Conservation (phyloP, 2,329 filamentous ascomycete genomes). For the Colletotrichum sp. region DNA sequence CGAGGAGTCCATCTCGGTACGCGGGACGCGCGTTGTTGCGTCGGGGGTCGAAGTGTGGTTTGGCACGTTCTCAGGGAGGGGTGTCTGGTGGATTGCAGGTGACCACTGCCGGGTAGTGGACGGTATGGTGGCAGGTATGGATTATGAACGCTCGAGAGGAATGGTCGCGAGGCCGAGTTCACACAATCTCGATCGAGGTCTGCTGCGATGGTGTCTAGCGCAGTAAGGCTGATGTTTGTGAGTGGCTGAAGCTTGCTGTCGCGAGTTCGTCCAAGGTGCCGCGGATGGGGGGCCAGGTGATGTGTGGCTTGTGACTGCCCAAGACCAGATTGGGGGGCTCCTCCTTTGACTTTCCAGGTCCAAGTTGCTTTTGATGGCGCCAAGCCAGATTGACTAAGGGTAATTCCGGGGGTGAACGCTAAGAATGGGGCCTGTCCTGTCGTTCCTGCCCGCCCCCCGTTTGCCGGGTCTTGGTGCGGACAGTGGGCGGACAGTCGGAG, state of each 20-base stretch:
- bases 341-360: not conserved
- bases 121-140: not conserved
- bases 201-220: not conserved
- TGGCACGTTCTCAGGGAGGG: not conserved
- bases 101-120: not conserved
- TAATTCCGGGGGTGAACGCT: not conserved
- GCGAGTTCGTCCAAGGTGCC: not conserved
- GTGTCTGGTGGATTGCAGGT: not conserved
- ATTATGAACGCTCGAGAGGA: not conserved
- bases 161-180: not conserved
- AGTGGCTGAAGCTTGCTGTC: not conserved
- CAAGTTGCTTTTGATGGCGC: not conserved
- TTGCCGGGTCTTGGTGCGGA: not conserved
- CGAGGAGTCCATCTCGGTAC: constrained; percentile 33
- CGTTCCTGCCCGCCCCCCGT: not conserved
- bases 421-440: not conserved
- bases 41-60: not conserved
- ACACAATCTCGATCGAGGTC: not conserved
- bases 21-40: not conserved
- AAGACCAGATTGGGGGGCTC: not conserved
- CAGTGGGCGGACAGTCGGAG: not conserved
- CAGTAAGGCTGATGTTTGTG: not conserved
- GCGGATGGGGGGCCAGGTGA: not conserved
- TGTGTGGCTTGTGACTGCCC: constrained; percentile 10
- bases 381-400: constrained; percentile 1